A percentile compares a stretch with the other conserved stretches of the same genome.
These are phyloP conservation scores for Fusarium nisikadoi DNA, from an alignment of 2,329 filamentous ascomycete species.

Conservation along the genomic window DNA sequence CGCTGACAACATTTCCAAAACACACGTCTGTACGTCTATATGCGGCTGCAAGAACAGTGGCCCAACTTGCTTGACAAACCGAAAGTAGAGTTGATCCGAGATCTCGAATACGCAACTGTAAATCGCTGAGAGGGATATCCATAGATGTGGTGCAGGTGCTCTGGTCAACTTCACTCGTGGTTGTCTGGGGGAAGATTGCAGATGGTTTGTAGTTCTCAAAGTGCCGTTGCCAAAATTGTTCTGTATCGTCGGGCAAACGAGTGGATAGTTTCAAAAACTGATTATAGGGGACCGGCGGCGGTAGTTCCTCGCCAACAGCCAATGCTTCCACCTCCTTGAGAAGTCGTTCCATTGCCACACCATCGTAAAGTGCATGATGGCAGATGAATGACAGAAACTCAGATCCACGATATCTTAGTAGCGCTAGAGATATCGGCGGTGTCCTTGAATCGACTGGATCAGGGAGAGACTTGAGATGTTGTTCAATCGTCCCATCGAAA, in stretches of 20 bases:
- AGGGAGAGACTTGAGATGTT: slow-evolving; percentile 54
- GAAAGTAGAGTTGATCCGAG: slow-evolving; percentile 72
- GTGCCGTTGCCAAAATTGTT: slow-evolving; percentile 73
- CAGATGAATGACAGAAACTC: slow-evolving; percentile 61
- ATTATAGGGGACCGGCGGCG: slow-evolving; percentile 65
- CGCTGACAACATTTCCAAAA: slow-evolving; percentile 88
- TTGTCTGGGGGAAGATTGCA: slow-evolving; percentile 40
- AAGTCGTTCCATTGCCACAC: slow-evolving; percentile 76
- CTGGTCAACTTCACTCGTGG: slow-evolving; percentile 42
- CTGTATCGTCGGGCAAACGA: slow-evolving; percentile 57
- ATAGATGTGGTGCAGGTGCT: slow-evolving; percentile 45
- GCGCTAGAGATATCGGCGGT: slow-evolving; percentile 59
- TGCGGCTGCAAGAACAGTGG: slow-evolving; percentile 67
- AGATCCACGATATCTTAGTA: slow-evolving; percentile 48
- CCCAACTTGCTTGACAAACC: slow-evolving; percentile 79
- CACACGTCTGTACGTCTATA: slow-evolving; percentile 74
- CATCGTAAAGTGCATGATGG: slow-evolving; percentile 91
- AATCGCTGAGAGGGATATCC: slow-evolving; percentile 52
- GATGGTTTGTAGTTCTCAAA: slow-evolving; percentile 61
- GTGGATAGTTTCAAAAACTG: slow-evolving; percentile 72
- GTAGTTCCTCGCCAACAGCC: slow-evolving; percentile 60
- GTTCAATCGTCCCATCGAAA: slow-evolving; percentile 51
- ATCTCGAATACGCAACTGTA: slow-evolving; percentile 62
- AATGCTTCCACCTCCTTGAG: slow-evolving; percentile 75
- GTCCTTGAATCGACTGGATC: slow-evolving; percentile 56